Evolutionary conservation across 2,329 filamentous ascomycete species (phyloP).

Genomic region (Colletotrichum cordylinicola): DNA sequence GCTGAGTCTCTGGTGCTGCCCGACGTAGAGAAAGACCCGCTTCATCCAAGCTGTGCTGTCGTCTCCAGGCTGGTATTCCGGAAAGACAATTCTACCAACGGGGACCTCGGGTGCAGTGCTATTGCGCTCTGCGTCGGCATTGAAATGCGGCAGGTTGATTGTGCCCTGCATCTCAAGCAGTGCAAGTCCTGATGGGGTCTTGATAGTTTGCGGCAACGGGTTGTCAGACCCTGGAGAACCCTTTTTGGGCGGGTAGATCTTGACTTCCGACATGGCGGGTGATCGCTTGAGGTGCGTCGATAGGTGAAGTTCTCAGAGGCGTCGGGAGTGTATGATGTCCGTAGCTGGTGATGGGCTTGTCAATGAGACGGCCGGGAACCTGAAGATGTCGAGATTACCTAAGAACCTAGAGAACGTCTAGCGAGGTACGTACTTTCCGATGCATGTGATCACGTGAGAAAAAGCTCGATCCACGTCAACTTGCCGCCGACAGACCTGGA

Average conservation of each 20-base stretch:
- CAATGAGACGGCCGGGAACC: not conserved
- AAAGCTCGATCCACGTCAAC: not conserved
- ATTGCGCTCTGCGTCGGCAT: conserved; percentile 34
- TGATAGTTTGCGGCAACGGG: conserved; percentile 81
- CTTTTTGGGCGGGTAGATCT: conserved; percentile 44
- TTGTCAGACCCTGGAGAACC: conserved; percentile 32
- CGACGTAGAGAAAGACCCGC: conserved; percentile 85
- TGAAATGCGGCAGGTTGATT: conserved; percentile 72
- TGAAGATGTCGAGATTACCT: not conserved
- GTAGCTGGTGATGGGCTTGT: not conserved
- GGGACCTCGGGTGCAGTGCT: conserved; percentile 40
- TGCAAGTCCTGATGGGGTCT: conserved; percentile 88
- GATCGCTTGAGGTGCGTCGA: not conserved
- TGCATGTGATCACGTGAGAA: accelerated
- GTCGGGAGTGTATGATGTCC: not conserved
- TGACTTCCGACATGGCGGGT: conserved; percentile 39
- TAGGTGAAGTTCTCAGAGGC: not conserved
- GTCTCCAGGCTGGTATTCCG: conserved; percentile 67
- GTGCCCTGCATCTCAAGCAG: conserved; percentile 92
- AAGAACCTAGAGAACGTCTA: not conserved
- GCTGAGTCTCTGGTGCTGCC: conserved; percentile 84
- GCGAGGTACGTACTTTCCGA: accelerated
- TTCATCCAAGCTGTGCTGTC: conserved; percentile 84
- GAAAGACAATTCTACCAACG: conserved; percentile 80
- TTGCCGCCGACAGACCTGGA: not conserved